Evolutionary conservation across 2,329 filamentous ascomycete genomes (phyloP).

Genomic region (Eutypa lata): DNA sequence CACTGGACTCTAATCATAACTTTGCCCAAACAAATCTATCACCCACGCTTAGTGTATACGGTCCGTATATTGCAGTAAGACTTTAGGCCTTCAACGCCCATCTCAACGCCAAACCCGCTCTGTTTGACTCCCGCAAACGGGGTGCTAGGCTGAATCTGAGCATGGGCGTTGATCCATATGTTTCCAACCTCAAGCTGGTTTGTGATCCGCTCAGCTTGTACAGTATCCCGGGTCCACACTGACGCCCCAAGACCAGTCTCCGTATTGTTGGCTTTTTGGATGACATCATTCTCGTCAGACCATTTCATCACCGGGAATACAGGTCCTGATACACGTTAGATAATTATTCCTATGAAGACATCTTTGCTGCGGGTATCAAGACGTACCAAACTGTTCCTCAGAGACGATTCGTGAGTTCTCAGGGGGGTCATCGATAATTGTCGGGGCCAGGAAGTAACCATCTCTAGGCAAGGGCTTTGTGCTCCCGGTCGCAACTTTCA

Average conservation of each 20-base stretch:
- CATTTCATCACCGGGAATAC: constrained; percentile 42
- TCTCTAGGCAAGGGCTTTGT: neutral
- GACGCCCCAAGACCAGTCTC: constrained; percentile 50
- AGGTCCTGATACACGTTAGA: constrained; percentile 24
- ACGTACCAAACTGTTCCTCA: constrained; percentile 22
- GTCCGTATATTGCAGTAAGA: constrained; percentile 28
- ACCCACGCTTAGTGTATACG: no score
- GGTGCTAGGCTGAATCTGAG: constrained; percentile 33
- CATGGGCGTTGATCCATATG: constrained; percentile 49
- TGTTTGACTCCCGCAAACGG: constrained; percentile 51
- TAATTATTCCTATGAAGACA: no score
- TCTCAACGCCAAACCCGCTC: constrained; percentile 49
- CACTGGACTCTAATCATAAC: no score
- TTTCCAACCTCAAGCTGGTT: constrained; percentile 47
- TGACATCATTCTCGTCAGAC: constrained; percentile 40
- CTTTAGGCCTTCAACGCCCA: constrained; percentile 36
- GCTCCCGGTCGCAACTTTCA: constrained; percentile 13
- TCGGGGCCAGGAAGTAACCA: constrained; percentile 16
- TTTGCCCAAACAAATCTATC: no score
- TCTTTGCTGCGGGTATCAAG: neutral
- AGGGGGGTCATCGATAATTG: constrained; percentile 20
- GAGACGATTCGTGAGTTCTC: constrained; percentile 18
- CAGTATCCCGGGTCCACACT: constrained; percentile 48
- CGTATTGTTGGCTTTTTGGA: constrained; percentile 44
- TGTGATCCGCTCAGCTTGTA: constrained; percentile 43